phyloP scores from a whole-genome alignment of 2,329 filamentous ascomycete genomes.

The Albifimbria verrucaria region DNA sequence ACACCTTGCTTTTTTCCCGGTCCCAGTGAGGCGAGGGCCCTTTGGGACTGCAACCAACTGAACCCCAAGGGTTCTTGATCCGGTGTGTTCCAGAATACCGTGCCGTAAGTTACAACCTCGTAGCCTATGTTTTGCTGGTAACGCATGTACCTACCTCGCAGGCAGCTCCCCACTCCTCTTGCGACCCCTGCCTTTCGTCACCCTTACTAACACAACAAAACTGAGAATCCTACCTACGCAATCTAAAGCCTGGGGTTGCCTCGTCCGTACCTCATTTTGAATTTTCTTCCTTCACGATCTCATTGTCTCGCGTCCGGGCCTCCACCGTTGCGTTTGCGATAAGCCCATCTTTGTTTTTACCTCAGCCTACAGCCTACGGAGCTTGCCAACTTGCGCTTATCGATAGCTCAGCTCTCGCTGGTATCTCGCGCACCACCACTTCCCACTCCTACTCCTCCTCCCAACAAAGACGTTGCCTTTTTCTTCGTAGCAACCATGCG shows the following conservation, averaged over 20 bases:
- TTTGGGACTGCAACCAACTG: background rate
- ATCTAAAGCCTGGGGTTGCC: background rate
- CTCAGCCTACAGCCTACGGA: no score
- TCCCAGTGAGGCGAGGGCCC: no score
- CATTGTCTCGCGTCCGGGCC: background rate
- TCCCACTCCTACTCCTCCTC: background rate
- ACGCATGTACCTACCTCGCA: no score
- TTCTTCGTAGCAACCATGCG: conserved; percentile 60
- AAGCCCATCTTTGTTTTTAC: no score
- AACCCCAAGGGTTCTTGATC: background rate
- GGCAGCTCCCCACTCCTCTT: background rate
- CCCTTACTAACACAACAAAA: background rate
- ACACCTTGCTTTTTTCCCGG: background rate
- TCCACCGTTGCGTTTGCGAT: background rate
- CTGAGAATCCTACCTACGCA: no score
- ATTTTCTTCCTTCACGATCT: background rate
- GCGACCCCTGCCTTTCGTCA: background rate
- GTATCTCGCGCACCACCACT: no score
- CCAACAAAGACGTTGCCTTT: background rate
- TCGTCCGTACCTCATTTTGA: background rate
- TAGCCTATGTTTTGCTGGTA: no score
- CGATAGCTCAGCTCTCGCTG: no score
- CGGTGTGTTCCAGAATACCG: no score
- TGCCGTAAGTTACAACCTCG: no score
- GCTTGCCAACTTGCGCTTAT: background rate